Evolutionary conservation across 2,329 filamentous ascomycete species (phyloP), one percentile per base, ranked within the genome.

Genomic region (Tolypocladium paradoxum): DNA sequence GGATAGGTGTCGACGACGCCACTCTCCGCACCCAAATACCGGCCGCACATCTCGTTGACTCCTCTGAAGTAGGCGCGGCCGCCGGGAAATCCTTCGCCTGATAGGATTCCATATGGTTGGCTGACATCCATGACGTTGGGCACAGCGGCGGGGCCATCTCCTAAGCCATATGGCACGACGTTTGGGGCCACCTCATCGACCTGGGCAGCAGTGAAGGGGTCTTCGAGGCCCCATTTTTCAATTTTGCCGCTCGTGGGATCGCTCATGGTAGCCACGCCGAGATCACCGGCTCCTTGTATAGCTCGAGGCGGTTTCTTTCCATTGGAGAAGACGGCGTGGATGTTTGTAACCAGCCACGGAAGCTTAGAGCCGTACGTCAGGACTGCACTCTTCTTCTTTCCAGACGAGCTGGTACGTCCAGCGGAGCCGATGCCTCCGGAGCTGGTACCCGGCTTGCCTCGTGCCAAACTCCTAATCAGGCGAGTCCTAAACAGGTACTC

Each of bases 121-220:
- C 90, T 96, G 36, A 96, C 81, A 65, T 96, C 91, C 86, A 96
- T 91, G 36, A 87, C 81, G 62, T 96, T 96, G 1, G 88, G 88
- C 27, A 84, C 73, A 18, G 87, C 89, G 11, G 90, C 83, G 50
- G 89, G 84, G 6, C 90, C 90, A 34, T 88, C 76, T 4, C 88
- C 90, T 49, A 91, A 67, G 3, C 92, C 92, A 69, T 87, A 95
- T 35, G 85, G 84, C 20, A 83, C 73, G 54, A 91, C 78, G 7
- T 85, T 83, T 3, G 88, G 84, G 60, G 85, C 85, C 35, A 86
- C 76, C 58, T 96, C 90, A 4, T 86, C 79, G 58, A 95, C 86
- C 63, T 95, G 90, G 37, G 83, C 76, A 58, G 90, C 86, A 36
- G 82, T 75, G 56, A 87, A 86, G 35, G 83, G 82, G 64, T 95